phyloP scores from a whole-genome alignment of 257 asterid species.

The Plectranthus barbatus region DNA sequence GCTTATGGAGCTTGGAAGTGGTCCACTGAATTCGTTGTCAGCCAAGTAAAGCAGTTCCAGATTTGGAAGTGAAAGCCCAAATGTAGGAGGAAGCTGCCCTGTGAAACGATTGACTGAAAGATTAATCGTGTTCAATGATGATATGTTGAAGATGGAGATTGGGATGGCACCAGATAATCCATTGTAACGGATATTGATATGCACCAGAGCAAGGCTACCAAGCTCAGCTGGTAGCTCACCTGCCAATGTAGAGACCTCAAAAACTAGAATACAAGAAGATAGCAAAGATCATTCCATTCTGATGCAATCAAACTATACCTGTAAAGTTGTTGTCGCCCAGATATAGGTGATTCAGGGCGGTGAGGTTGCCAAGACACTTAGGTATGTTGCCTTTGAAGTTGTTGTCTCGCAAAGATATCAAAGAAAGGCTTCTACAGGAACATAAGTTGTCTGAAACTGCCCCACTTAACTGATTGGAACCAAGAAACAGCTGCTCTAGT shows the following conservation, averaged over 20 bases:
- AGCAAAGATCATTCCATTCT: no score
- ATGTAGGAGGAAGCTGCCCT: conserved; percentile 31
- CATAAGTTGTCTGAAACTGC: conserved; percentile 23
- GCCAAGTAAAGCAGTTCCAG: conserved; percentile 14
- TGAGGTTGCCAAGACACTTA: conserved; percentile 23
- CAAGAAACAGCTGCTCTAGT: conserved; percentile 24
- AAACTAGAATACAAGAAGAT: neutral
- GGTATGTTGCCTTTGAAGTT: conserved; percentile 34
- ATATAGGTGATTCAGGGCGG: conserved; percentile 11
- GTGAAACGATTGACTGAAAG: conserved; percentile 22
- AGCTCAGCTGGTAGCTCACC: conserved; percentile 42
- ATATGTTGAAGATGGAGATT: conserved; percentile 28
- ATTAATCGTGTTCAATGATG: conserved; percentile 14
- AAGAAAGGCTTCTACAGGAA: conserved; percentile 23
- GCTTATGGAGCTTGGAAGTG: conserved; percentile 30
- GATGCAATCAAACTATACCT: no score
- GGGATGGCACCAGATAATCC: conserved; percentile 25
- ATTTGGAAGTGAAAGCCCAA: conserved; percentile 25
- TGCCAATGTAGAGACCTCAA: neutral
- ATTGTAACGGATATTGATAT: conserved; percentile 7
- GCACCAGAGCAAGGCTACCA: conserved; percentile 24
- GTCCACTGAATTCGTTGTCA: conserved; percentile 31
- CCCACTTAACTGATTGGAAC: conserved; percentile 28
- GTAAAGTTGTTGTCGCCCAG: conserved; percentile 18
- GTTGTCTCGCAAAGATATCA: conserved; percentile 14